phyloP scores from a whole-genome alignment of 805 yeast genomes.

The Kodamaea neixiangensis region DNA sequence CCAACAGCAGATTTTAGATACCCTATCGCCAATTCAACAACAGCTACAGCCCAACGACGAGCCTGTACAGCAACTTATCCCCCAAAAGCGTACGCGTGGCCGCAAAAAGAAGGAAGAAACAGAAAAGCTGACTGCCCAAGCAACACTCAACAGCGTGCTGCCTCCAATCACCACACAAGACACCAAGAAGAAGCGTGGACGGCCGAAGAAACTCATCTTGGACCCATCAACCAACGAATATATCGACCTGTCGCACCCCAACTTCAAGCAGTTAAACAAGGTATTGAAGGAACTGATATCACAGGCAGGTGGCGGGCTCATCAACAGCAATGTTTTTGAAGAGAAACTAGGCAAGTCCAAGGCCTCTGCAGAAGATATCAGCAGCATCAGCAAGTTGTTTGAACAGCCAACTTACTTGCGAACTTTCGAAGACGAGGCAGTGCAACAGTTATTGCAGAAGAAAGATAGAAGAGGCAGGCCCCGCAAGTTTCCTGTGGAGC shows the following conservation, averaged over 20 bases:
- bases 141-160: neutral
- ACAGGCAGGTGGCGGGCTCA: neutral
- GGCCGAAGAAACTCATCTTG: slow-evolving; percentile 42
- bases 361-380: slow-evolving; percentile 5
- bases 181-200: slow-evolving; percentile 40
- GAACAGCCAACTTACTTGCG: slow-evolving; percentile 33
- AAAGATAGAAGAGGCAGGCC: slow-evolving; percentile 54
- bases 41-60: slow-evolving; percentile 14
- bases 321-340: slow-evolving; percentile 7
- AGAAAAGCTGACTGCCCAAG: neutral
- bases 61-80: slow-evolving; percentile 14
- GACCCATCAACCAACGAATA: slow-evolving; percentile 44
- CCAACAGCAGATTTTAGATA: slow-evolving; percentile 6
- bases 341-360: neutral
- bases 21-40: slow-evolving; percentile 7
- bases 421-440: slow-evolving; percentile 33
- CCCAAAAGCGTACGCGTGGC: slow-evolving; percentile 6
- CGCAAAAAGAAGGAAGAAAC: slow-evolving; percentile 11
- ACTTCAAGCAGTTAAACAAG: slow-evolving; percentile 41
- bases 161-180: slow-evolving; percentile 13
- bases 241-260: slow-evolving; percentile 44
- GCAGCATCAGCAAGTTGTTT: slow-evolving; percentile 20
- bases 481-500: slow-evolving; percentile 49
- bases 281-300: slow-evolving; percentile 19
- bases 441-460: slow-evolving; percentile 35